Conservation (phyloP, 495 filamentous ascomycete genomes). For the Podospora bellae-mahoneyi region DNA sequence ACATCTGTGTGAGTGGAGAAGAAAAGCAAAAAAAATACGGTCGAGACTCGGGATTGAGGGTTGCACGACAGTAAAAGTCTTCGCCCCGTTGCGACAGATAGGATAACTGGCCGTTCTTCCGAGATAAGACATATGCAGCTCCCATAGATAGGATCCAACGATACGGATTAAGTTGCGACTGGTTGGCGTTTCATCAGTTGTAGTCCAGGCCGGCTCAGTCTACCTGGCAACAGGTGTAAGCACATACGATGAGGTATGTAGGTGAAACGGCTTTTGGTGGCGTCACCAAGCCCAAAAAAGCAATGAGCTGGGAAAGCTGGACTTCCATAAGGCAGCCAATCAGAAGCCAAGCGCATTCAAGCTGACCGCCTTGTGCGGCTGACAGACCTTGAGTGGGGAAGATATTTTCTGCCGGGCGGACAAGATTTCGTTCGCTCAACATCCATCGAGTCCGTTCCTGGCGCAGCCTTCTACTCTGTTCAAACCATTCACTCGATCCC, state of each 20-base stretch:
- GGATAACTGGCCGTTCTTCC: neutral
- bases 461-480: neutral
- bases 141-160: too few species aligned
- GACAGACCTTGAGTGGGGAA: neutral
- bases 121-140: neutral
- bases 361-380: neutral
- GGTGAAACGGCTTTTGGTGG: conserved; percentile 1
- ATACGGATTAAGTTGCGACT: too few species aligned
- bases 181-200: neutral
- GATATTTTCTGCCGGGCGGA: conserved; percentile 36
- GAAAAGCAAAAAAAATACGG: neutral
- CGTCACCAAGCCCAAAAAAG: neutral
- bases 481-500: neutral
- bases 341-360: conserved; percentile 3
- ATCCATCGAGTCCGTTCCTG: neutral
- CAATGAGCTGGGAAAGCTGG: neutral
- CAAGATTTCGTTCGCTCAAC: conserved; percentile 28
- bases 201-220: neutral
- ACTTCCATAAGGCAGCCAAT: conserved; percentile 6
- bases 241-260: too few species aligned
- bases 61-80: too few species aligned
- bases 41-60: too few species aligned
- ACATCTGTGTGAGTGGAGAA: neutral
- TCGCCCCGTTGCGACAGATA: neutral
- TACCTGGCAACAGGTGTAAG: too few species aligned